Base-by-base conservation (phyloP, 2,329 filamentous ascomycete species). In the Pseudogymnoascus sp. region DNA sequence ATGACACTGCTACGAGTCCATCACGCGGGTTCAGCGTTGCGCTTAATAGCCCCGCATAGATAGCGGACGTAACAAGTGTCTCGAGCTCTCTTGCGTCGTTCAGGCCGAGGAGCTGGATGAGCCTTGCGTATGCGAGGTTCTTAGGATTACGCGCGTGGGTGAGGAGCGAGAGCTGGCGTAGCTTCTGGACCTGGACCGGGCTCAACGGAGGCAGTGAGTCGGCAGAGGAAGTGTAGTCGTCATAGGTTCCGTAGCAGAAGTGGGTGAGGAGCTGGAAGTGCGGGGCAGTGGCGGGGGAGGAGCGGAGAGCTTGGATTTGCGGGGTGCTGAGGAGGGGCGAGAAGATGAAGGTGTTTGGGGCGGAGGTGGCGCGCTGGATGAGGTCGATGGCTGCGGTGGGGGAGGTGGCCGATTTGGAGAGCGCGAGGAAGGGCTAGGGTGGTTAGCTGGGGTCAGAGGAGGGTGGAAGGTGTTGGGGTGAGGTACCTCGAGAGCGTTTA, bases 221-320 rank as follows among this genome's bases (percentile, higher is more conserved):
- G 19, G 75, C 62, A n/a, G 76, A 73, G n/a, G 71, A 67, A 21
- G 68, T 72, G 79, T 96, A 97, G 69, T 88, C 84, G 65, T 83
- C 79, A 80, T 91, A 97, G 65, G 91, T 96, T 65, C 93, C 95
- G 81, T 95, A 91, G 64, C 92, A 90, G 77, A 99, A 99, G 71
- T 96, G 88, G 75, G 93, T 83, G 50, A 99, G 87, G 13, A 96
- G 82, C 1, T 80, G 84, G 60, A 95, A 81, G 75, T 91, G 77
- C 3, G 78, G 69, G 1, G 81, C 77, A 70, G 88, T 84, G 59
- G 96, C 88, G 37, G 81, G 73, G n/a, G 85, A 74, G 40, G 80
- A 80, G 40, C 80, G 76, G 50, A 97, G 86, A 11, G 84, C 82
- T 75, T 95, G 89, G 68, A 97, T 87, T 70, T 91, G 86, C 0